Evolutionary conservation across 2,329 filamentous ascomycete genomes (phyloP).

Genomic region (Parasarocladium wereldwijsianum): DNA sequence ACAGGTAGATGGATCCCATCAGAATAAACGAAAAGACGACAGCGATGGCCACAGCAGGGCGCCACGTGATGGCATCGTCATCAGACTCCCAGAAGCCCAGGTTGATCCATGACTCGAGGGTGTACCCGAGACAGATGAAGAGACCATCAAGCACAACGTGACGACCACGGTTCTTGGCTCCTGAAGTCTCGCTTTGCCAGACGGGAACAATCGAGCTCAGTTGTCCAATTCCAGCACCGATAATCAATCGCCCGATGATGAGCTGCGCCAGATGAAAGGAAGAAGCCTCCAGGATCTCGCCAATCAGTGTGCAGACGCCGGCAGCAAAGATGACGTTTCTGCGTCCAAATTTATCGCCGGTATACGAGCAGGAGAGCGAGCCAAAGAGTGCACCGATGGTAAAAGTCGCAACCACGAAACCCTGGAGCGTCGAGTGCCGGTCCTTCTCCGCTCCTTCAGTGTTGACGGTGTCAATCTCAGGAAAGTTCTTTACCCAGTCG

Average conservation of each 20-base stretch:
- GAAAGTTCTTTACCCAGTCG: slow-evolving; percentile 40
- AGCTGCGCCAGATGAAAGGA: slow-evolving; percentile 24
- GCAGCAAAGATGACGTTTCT: slow-evolving; percentile 39
- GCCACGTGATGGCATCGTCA: slow-evolving; percentile 13
- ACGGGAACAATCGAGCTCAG: slow-evolving; percentile 36
- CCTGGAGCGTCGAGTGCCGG: slow-evolving; percentile 29
- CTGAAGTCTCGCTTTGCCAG: slow-evolving; percentile 36
- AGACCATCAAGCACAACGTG: slow-evolving; percentile 32
- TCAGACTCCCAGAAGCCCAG: slow-evolving; percentile 24
- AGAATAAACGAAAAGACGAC: slow-evolving; percentile 17
- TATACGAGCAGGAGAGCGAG: slow-evolving; percentile 23
- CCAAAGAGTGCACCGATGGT: slow-evolving; percentile 44
- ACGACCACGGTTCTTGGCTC: slow-evolving; percentile 35
- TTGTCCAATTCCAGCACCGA: slow-evolving; percentile 37
- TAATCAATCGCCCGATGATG: slow-evolving; percentile 30
- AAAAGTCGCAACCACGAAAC: slow-evolving; percentile 29
- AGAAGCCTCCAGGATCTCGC: slow-evolving; percentile 37
- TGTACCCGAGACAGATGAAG: slow-evolving; percentile 27
- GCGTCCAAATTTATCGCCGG: slow-evolving; percentile 45
- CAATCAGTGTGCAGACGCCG: slow-evolving; percentile 33
- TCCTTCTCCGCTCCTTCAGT: slow-evolving; percentile 21
- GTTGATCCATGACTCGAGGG: slow-evolving; percentile 29
- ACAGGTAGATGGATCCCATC: slow-evolving; percentile 17
- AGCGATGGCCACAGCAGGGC: slow-evolving; percentile 21
- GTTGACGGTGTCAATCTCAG: slow-evolving; percentile 31